Evolutionary conservation across 169 alveolate genomes (phyloP).

Genomic region (Plasmodium gallinaceum): DNA sequence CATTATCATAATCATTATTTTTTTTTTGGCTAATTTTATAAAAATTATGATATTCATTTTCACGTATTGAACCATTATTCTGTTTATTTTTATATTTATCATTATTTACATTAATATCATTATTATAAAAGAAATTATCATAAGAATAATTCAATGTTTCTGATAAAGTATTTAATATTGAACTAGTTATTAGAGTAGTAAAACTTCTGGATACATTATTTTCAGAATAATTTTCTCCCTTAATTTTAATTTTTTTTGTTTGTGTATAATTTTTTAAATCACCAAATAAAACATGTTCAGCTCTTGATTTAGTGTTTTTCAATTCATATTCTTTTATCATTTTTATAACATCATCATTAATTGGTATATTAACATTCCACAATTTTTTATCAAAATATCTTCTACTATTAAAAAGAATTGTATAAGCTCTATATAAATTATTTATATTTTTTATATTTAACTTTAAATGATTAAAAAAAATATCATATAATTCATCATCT

Average conservation of each 20-base stretch:
- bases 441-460: conserved; percentile 49
- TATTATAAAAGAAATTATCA: conserved; percentile 25
- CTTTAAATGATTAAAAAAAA: conserved; percentile 41
- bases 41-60: not conserved
- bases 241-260: not conserved
- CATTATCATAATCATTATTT: not conserved
- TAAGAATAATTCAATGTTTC: conserved; percentile 70
- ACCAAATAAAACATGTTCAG: conserved; percentile 76
- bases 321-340: conserved; percentile 74
- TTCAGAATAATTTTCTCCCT: not conserved
- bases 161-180: conserved; percentile 38
- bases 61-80: not conserved
- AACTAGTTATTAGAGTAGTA: conserved; percentile 27
- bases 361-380: conserved; percentile 38
- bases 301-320: conserved; percentile 57
- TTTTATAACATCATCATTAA: conserved; percentile 47
- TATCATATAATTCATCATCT: conserved; percentile 29
- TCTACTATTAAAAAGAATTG: conserved; percentile 64
- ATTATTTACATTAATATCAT: conserved; percentile 3
- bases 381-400: conserved; percentile 37
- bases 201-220: conserved; percentile 12
- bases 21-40: not conserved
- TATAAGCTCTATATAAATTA: conserved; percentile 65
- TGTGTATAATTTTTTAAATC: conserved; percentile 39
- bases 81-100: not conserved